Evolutionary conservation across 1,139 yeast species (phyloP).

Genomic region (Blastobotrys buckinghamii): DNA sequence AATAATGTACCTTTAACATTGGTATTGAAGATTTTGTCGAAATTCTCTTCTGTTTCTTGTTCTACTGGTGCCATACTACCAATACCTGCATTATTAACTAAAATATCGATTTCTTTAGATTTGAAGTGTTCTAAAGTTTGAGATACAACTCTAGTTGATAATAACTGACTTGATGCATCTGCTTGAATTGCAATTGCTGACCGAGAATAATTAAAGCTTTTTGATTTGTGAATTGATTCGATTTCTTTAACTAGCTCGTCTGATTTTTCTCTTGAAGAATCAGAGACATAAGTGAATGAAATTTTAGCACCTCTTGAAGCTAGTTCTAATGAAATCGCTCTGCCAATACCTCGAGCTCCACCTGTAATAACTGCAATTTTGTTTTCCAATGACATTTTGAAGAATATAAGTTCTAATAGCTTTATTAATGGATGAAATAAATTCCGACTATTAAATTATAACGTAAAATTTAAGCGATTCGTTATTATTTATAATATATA

Average conservation of each 20-base stretch:
- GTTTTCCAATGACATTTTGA: slow-evolving; percentile 3
- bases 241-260: slow-evolving; percentile 29
- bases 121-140: slow-evolving; percentile 10
- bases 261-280: slow-evolving; percentile 5
- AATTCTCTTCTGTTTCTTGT: not conserved
- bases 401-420: too few species aligned
- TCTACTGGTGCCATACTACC: not conserved
- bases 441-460: too few species aligned
- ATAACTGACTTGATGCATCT: too few species aligned
- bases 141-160: too few species aligned
- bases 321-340: slow-evolving; percentile 29
- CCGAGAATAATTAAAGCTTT: slow-evolving; percentile 14
- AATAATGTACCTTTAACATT: not conserved
- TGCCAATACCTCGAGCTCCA: slow-evolving; percentile 29
- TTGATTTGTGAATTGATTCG: slow-evolving; percentile 2
- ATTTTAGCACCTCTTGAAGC: slow-evolving; percentile 24
- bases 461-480: too few species aligned
- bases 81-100: not conserved
- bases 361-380: slow-evolving; percentile 25
- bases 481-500: too few species aligned
- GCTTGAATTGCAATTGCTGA: slow-evolving; percentile 29
- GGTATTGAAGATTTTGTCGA: not conserved
- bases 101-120: not conserved
- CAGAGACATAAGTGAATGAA: slow-evolving; percentile 27
- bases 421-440: too few species aligned